phyloP scores from a whole-genome alignment of 805 yeast species.

The Kazachstania africana region DNA sequence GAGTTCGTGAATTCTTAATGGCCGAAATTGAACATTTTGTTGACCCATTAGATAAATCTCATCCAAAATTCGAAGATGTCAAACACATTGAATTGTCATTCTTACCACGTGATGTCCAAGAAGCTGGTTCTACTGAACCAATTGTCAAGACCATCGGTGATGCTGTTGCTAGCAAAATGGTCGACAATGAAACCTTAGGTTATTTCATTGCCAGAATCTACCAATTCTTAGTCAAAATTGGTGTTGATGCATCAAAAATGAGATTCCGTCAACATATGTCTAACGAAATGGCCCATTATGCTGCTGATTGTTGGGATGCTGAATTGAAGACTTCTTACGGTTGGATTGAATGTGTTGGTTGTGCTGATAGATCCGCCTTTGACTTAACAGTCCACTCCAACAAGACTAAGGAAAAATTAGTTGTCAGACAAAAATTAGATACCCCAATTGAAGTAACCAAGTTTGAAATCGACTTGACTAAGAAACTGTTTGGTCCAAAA shows the following conservation, averaged over 20 bases:
- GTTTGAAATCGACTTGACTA: conserved; percentile 77
- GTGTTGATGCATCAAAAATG: conserved; percentile 72
- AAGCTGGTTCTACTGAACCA: conserved; percentile 67
- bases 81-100: conserved; percentile 62
- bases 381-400: conserved; percentile 93
- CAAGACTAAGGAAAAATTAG: conserved; percentile 87
- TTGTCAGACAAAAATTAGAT: conserved; percentile 82
- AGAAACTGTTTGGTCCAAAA: conserved; percentile 95
- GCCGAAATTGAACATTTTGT: conserved; percentile 99
- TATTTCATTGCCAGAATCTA: conserved; percentile 92
- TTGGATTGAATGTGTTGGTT: conserved; percentile 99
- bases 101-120: conserved; percentile 80
- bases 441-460: conserved; percentile 75
- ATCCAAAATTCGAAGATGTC: conserved; percentile 68
- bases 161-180: conserved; percentile 78
- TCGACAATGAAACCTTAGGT: conserved; percentile 94
- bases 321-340: conserved; percentile 93
- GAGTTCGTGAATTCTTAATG: conserved; percentile 98
- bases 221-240: conserved; percentile 72
- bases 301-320: conserved; percentile 99
- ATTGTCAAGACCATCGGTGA: conserved; percentile 66
- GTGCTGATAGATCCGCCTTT: conserved; percentile 98
- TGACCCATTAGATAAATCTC: conserved; percentile 81
- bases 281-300: conserved; percentile 99
- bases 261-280: conserved; percentile 98